These are phyloP conservation scores for Microascus cirrosus DNA, from an alignment of 2,329 filamentous ascomycete species.

Conservation along the genomic window DNA sequence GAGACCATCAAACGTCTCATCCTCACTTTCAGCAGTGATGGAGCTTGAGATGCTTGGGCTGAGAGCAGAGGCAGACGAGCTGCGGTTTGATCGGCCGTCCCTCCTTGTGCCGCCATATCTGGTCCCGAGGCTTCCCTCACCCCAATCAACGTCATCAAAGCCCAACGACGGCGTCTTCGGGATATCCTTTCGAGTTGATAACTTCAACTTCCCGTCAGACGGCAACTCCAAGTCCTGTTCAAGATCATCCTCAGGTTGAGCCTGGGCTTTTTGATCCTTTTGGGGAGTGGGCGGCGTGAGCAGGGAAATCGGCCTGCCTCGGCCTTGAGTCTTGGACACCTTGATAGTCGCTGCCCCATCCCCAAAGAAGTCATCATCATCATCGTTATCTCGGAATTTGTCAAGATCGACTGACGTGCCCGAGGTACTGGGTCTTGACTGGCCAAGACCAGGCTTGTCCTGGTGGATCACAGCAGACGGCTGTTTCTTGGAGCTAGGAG, in stretches of 20 bases:
- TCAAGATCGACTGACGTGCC: constrained; percentile 46
- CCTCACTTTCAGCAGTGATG: constrained; percentile 84
- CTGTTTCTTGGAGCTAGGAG: constrained; percentile 28
- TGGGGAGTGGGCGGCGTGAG: constrained; percentile 45
- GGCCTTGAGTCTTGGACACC: constrained; percentile 46
- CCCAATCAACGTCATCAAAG: constrained; percentile 81
- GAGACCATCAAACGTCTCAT: constrained; percentile 84
- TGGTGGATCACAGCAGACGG: constrained; percentile 13
- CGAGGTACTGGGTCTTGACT: constrained; percentile 20
- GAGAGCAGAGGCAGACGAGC: constrained; percentile 78
- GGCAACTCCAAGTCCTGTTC: constrained; percentile 65
- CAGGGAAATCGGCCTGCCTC: constrained; percentile 37
- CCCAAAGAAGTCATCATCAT: constrained; percentile 52
- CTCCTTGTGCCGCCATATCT: constrained; percentile 78
- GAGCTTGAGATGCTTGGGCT: constrained; percentile 91
- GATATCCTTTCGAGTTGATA: constrained; percentile 50
- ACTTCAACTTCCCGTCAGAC: constrained; percentile 50
- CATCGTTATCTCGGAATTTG: constrained; percentile 51
- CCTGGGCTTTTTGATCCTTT: constrained; percentile 20
- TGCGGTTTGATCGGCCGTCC: constrained; percentile 68
- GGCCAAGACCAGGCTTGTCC: constrained; percentile 4
- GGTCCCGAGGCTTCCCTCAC: constrained; percentile 84
- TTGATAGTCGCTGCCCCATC: constrained; percentile 58
- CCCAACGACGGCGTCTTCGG: constrained; percentile 50
- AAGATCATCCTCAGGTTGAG: constrained; percentile 50